A percentile compares a stretch with the other conserved stretches of the same genome.
Conservation (phyloP, 139 green algal species). For the Closterium sp. region DNA sequence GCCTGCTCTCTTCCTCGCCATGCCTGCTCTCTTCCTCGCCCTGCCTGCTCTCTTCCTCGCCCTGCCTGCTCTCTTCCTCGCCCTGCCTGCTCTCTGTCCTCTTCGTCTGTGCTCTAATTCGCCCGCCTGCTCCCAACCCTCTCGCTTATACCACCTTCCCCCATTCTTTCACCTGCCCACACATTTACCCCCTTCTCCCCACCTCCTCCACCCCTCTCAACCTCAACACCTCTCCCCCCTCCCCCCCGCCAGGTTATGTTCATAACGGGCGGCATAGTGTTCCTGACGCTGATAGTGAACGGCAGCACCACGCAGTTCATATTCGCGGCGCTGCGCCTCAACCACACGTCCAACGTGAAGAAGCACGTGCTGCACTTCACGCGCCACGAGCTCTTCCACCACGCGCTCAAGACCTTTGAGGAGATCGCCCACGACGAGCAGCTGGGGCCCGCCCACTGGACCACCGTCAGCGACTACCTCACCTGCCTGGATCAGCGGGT, state of each 20-base stretch:
- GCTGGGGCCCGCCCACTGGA: conserved; percentile 31
- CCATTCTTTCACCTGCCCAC: too few species aligned
- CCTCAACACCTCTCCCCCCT: too few species aligned
- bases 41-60: too few species aligned
- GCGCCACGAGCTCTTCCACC: conserved; percentile 15
- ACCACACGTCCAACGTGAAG: conserved; percentile 35
- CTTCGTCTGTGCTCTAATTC: too few species aligned
- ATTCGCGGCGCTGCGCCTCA: conserved; percentile 25
- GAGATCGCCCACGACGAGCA: conserved; percentile 17
- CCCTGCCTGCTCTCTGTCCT: too few species aligned
- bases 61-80: too few species aligned
- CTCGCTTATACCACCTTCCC: too few species aligned
- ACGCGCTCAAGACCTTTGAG: conserved; percentile 26
- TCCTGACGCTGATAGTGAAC: conserved; percentile 50
- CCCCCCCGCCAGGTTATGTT: conserved; percentile 32
- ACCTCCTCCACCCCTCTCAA: too few species aligned
- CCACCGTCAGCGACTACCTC: conserved; percentile 10
- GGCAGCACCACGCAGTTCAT: conserved; percentile 45
- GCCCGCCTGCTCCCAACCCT: too few species aligned
- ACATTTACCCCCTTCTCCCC: too few species aligned
- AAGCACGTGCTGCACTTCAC: conserved; percentile 38
- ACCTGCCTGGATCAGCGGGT: conserved; percentile 3
- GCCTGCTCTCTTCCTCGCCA: too few species aligned
- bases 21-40: too few species aligned
- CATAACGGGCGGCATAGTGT: conserved; percentile 31